These are phyloP conservation scores for Sphagnum tenellum DNA, from an alignment of 225 moss, liverwort and hornwort species.

Conservation along the genomic window DNA sequence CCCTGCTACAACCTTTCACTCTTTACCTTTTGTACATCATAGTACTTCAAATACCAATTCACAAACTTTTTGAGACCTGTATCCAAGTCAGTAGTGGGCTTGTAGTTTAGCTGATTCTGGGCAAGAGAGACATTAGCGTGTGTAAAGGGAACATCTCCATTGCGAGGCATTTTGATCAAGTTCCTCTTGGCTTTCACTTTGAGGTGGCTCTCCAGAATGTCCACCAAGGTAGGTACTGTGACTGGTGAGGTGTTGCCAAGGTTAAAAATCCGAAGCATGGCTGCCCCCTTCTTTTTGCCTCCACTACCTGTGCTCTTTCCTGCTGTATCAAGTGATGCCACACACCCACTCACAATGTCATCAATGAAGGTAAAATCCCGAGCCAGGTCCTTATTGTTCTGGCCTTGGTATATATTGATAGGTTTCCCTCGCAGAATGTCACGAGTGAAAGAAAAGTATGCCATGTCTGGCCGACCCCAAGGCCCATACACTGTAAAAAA, in stretches of 20 bases:
- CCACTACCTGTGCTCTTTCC: constrained; percentile 55
- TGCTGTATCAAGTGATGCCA: constrained; percentile 49
- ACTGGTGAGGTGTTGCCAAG: constrained; percentile 59
- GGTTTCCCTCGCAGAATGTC: constrained; percentile 48
- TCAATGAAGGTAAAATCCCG: constrained; percentile 56
- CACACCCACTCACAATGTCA: constrained; percentile 56
- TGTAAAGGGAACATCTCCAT: constrained; percentile 54
- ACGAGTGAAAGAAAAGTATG: constrained; percentile 51
- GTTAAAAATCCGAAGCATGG: constrained; percentile 43
- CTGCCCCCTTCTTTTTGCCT: constrained; percentile 49
- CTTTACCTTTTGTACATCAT: constrained; percentile 25
- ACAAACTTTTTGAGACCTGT: constrained; percentile 50
- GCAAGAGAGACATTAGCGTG: constrained; percentile 55
- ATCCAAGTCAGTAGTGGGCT: constrained; percentile 48
- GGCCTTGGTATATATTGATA: constrained; percentile 51
- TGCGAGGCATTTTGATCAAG: constrained; percentile 57
- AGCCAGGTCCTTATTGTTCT: constrained; percentile 43
- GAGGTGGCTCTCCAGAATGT: constrained; percentile 47
- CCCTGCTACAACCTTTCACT: constrained; percentile 23
- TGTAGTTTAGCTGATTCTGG: constrained; percentile 36
- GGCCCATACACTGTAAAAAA: constrained; percentile 61
- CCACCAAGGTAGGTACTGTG: constrained; percentile 42
- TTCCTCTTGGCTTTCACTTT: constrained; percentile 50
- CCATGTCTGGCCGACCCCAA: constrained; percentile 64
- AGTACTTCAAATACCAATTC: constrained; percentile 54